Evolutionary conservation across 208 protist genomes (phyloP), one percentile per base, ranked within the genome.

Genomic region (Crithidia mellificae): DNA sequence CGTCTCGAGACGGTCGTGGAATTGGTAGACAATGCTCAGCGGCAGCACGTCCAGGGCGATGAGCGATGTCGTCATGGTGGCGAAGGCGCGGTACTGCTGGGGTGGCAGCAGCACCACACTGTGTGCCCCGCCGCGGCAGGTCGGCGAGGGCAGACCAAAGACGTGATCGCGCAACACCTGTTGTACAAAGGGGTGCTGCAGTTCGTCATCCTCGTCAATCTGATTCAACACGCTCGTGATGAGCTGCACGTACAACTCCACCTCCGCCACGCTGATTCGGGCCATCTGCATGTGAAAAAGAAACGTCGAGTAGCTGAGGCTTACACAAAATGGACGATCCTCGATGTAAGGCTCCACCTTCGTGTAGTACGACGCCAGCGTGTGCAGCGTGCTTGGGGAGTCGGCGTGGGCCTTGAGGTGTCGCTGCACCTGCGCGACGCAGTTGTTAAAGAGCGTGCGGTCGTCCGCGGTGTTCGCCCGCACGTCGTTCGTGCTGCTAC

Each of bases 201-300:
- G 75, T 39, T 80, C 77, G 36, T 83, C 73, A 50, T 88, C 71
- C 34, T 88, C 83, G 36, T 68, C 56, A 12, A 96, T 77, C 79
- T 91, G 86, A 14, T 77, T 68, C 15, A 96, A 74, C 53, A 93
- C 68, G 24, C 71, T 80, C 11, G 72, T 73, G 61, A 94, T 74
- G 34, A 96, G 85, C 73, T 93, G 81, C 47, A 90, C 88, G 72
- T 96, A 96, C 47, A 93, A 38, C 49, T 94, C 87, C 27, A 93
- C 85, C 67, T 96, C 91, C 6, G 74, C 25, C 14, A 89, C 63
- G 67, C 81, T 87, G 46, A 96, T 88, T 57, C 87, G 88, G 44
- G 91, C 76, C 91, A 96, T 96, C 66, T 96, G 88, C 63, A 94
- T 85, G 65, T 96, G 91, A 58, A 93, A 96, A 19, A 96, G 79